These are phyloP conservation scores for Astrothelium macrocarpum DNA, from an alignment of 495 filamentous ascomycete species.

Conservation along the genomic window DNA sequence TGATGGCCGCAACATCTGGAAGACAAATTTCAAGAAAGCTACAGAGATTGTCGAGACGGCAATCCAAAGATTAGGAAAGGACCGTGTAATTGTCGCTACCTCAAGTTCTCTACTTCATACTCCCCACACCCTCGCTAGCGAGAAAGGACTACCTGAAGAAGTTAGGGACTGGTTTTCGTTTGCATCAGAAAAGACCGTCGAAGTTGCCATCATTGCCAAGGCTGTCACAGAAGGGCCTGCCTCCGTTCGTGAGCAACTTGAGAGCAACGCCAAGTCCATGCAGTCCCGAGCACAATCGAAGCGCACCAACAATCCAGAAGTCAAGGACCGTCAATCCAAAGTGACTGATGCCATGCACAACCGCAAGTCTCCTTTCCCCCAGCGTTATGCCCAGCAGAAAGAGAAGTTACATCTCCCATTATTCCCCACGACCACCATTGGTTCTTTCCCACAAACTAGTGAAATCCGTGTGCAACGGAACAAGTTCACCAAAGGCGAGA, in stretches of 20 bases:
- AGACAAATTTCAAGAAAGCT: conserved; percentile 90
- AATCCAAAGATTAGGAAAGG: conserved; percentile 86
- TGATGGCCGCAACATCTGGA: conserved; percentile 99
- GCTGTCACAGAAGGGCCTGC: conserved; percentile 86
- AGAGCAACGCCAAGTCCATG: conserved; percentile 88
- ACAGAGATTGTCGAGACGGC: conserved; percentile 82
- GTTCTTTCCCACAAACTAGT: conserved; percentile 98
- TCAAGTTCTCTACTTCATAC: conserved; percentile 96
- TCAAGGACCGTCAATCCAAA: conserved; percentile 87
- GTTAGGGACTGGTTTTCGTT: conserved; percentile 98
- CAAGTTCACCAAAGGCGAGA: conserved; percentile 97
- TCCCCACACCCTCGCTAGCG: conserved; percentile 90
- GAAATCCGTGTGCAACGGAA: conserved; percentile 92
- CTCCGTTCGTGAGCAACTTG: conserved; percentile 71
- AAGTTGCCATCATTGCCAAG: conserved; percentile 90
- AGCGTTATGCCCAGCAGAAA: conserved; percentile 75
- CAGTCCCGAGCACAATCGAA: conserved; percentile 79
- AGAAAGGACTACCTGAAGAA: conserved; percentile 91
- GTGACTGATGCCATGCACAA: conserved; percentile 78
- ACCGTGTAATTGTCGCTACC: conserved; percentile 90
- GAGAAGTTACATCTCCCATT: conserved; percentile 80
- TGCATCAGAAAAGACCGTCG: conserved; percentile 83
- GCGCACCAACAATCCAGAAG: conserved; percentile 90
- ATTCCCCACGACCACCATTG: conserved; percentile 98
- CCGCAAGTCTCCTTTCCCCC: conserved; percentile 79